phyloP scores from a whole-genome alignment of 2,329 filamentous ascomycete genomes.

The Claviceps humidiphila region DNA sequence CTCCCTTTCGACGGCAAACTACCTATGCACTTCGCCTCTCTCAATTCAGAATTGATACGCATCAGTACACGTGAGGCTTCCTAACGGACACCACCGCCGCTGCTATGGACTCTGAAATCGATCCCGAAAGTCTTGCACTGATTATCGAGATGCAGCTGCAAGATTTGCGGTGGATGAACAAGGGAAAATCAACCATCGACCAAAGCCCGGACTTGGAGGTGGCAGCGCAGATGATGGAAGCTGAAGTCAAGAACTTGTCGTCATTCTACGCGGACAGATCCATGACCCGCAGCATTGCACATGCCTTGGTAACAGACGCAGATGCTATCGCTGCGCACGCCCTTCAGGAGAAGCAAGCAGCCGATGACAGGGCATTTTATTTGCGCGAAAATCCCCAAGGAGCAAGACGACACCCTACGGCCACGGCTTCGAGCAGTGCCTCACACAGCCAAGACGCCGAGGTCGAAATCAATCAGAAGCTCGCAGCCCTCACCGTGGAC shows the following conservation, averaged over 20 bases:
- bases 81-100: too few relatives aligned
- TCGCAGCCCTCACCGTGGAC: too few relatives aligned
- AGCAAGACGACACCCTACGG: too few relatives aligned
- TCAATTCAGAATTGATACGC: too few relatives aligned
- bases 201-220: constrained; percentile 4
- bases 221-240: constrained; percentile 5
- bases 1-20: too few relatives aligned
- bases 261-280: constrained; percentile 5
- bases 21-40: too few relatives aligned
- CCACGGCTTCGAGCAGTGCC: too few relatives aligned
- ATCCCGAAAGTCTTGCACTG: constrained; percentile 7
- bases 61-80: too few relatives aligned
- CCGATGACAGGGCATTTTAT: background rate
- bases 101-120: background rate
- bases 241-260: constrained; percentile 6
- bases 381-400: too few relatives aligned
- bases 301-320: constrained; percentile 7
- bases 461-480: too few relatives aligned
- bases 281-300: constrained; percentile 10
- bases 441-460: too few relatives aligned
- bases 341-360: background rate
- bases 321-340: constrained; percentile 1
- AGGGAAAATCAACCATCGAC: constrained; percentile 6
- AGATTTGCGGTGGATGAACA: constrained; percentile 6
- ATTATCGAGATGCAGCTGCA: constrained; percentile 10